phyloP scores from a whole-genome alignment of 2,329 filamentous ascomycete species.

The Paraphaeosphaeria sporulosa region DNA sequence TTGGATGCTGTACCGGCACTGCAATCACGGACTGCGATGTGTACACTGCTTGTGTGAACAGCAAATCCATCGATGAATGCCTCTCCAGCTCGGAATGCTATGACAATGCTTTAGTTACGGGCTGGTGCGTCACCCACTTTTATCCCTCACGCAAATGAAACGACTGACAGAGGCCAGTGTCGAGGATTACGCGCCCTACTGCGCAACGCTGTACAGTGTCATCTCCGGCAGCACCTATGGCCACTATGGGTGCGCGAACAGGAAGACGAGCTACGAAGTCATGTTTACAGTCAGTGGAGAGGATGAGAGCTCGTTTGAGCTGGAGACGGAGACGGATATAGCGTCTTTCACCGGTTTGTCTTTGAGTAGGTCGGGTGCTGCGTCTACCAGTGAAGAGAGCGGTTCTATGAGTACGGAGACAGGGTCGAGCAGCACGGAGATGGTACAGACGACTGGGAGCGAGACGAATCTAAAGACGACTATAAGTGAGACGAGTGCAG shows the following conservation, averaged over 20 bases:
- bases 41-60: conserved; percentile 21
- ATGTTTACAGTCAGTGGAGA: conserved; percentile 10
- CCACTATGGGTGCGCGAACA: conserved; percentile 19
- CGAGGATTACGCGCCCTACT: conserved; percentile 11
- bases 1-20: conserved; percentile 24
- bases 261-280: conserved; percentile 15
- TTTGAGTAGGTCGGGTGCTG: background rate
- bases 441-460: background rate
- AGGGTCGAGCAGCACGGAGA: background rate
- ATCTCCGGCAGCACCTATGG: conserved; percentile 13
- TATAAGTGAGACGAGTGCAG: no score
- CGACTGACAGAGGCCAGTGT: background rate
- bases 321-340: background rate
- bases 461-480: background rate
- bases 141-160: background rate
- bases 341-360: conserved; percentile 1
- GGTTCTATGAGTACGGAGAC: background rate
- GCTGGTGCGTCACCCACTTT: conserved; percentile 17
- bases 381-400: background rate
- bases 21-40: conserved; percentile 22
- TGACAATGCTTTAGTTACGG: conserved; percentile 16
- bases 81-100: conserved; percentile 8
- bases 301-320: background rate
- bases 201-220: conserved; percentile 17
- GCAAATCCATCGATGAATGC: conserved; percentile 11